phyloP scores from a whole-genome alignment of 2,329 filamentous ascomycete genomes.

The Cordyceps cateniannulata region DNA sequence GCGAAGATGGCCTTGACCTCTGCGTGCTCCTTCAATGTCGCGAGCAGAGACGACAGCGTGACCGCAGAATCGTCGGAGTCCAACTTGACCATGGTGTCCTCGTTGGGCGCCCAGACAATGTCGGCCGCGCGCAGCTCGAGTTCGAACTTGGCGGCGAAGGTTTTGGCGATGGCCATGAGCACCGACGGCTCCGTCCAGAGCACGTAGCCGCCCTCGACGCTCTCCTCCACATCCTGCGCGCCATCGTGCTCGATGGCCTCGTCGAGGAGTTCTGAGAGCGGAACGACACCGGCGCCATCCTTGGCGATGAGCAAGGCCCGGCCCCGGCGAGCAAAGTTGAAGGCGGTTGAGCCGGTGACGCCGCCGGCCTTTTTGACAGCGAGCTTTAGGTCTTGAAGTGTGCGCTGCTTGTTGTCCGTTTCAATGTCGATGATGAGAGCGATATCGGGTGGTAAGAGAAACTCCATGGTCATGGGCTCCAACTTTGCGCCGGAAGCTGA shows the following conservation, averaged over 20 bases:
- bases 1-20: slow-evolving; percentile 75
- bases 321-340: slow-evolving; percentile 79
- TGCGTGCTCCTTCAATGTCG: slow-evolving; percentile 56
- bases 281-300: slow-evolving; percentile 40
- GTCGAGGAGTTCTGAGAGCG: slow-evolving; percentile 69
- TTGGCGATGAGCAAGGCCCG: slow-evolving; percentile 59
- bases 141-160: slow-evolving; percentile 54
- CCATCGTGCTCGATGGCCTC: slow-evolving; percentile 76
- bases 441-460: slow-evolving; percentile 68
- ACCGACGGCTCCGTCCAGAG: slow-evolving; percentile 40
- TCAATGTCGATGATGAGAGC: slow-evolving; percentile 80
- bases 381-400: slow-evolving; percentile 64
- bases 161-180: slow-evolving; percentile 28
- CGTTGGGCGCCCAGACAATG: slow-evolving; percentile 79
- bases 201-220: slow-evolving; percentile 63
- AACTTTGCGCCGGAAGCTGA: slow-evolving; percentile 68
- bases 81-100: slow-evolving; percentile 65
- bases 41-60: slow-evolving; percentile 53
- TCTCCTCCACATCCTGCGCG: slow-evolving; percentile 63
- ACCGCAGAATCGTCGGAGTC: slow-evolving; percentile 49
- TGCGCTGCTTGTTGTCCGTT: slow-evolving; percentile 72
- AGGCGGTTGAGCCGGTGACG: slow-evolving; percentile 65
- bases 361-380: slow-evolving; percentile 68
- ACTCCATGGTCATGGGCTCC: slow-evolving; percentile 74
- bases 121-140: slow-evolving; percentile 68